Evolutionary conservation across 148 eudicot genomes (phyloP).

Genomic region (Fagopyrum tataricum): DNA sequence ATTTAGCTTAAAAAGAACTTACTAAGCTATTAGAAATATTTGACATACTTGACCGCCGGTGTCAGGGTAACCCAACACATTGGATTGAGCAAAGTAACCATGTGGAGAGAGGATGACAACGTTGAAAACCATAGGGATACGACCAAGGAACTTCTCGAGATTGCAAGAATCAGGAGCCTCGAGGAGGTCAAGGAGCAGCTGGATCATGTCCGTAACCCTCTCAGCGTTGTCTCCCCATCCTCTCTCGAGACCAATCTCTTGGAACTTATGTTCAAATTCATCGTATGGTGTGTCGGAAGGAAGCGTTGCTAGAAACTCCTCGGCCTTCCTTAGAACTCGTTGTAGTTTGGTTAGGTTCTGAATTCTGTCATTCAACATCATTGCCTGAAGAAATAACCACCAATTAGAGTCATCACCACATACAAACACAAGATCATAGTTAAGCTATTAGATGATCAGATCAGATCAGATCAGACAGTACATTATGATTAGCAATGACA

Average conservation of each 20-base stretch:
- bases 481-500: background rate
- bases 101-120: conserved; percentile 96
- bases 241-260: conserved; percentile 87
- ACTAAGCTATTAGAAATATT: background rate
- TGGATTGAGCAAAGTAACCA: conserved; percentile 94
- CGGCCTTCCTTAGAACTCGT: conserved; percentile 52
- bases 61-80: conserved; percentile 96
- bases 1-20: background rate
- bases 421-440: background rate
- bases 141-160: conserved; percentile 81
- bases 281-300: conserved; percentile 63
- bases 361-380: conserved; percentile 88
- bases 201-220: conserved; percentile 77
- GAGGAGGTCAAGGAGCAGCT: conserved; percentile 75
- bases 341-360: conserved; percentile 63
- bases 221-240: conserved; percentile 95
- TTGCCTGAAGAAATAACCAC: conserved; percentile 32
- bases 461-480: background rate
- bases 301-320: conserved; percentile 62
- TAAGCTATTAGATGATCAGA: background rate
- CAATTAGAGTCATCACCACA: background rate
- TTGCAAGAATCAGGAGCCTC: conserved; percentile 97
- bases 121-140: conserved; percentile 93
- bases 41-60: conserved; percentile 82
- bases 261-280: conserved; percentile 78